Base-by-base conservation (phyloP, 371 early-diverging fungal genomes). In the Circinella umbellata region DNA sequence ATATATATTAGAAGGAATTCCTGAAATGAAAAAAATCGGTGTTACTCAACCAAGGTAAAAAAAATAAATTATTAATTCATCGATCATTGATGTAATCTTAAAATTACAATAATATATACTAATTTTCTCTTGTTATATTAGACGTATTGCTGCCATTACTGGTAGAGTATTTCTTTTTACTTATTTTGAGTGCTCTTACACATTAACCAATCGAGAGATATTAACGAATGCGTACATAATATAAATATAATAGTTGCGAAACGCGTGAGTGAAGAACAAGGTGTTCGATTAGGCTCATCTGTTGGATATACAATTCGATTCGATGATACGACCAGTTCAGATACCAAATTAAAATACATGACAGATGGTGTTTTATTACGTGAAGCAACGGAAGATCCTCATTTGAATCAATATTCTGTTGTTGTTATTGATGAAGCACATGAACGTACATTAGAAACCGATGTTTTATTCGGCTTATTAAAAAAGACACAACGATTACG, bases 381-480 rank as follows among this genome's bases (percentile, higher is more conserved):
- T 13, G 93, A 94, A 74, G 86, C 88, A 0, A 89, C 92, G 0
- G 73, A 86, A 34, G 90, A 95, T 78, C 89, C 90, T 0, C 55
- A 69, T 7, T 70, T 93, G 0, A 69, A 66, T 3, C 84, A 88
- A 18, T 95, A 95, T 66, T 90, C 91, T 37, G 78, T 92, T 9
- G 87, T 99, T 20, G 77, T 96, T 11, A 86, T 95, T 15, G 98
- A 98, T 76, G 98, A 98, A 83, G 97, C 98, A 1, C 99, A 99
- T 77, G 99, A 99, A 80, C 88, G 98, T 57, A 93, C 91, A 0
- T 80, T 96, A 2, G 96, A 97, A 67, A 97, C 98, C 0, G 99
- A 99, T 71, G 87, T 99, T 8, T 73, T 98, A 5, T 90, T 99
- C 74, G 97, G 96, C 4, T 78, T 96, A 48, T 76, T 97, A 49